Conservation (phyloP, 2,329 filamentous ascomycete species). For the Colletotrichum agaves region DNA sequence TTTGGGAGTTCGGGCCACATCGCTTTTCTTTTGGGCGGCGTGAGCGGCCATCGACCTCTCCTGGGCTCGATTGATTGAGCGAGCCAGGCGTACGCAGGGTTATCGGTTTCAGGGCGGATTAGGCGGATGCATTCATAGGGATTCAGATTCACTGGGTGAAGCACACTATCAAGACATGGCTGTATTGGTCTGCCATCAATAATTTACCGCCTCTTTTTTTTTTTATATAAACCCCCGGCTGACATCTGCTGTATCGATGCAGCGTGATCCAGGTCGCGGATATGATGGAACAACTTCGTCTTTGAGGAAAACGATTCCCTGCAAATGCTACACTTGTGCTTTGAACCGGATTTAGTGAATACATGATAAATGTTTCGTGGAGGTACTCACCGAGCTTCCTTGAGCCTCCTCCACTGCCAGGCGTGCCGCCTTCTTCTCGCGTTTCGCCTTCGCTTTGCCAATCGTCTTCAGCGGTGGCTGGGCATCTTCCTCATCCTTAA, state of each 20-base stretch:
- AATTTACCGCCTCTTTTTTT: constrained; percentile 52
- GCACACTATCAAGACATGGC: neutral
- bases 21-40: neutral
- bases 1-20: neutral
- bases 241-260: constrained; percentile 47
- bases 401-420: constrained; percentile 49
- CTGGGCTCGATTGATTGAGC: no score
- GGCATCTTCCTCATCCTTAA: neutral
- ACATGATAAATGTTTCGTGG: neutral
- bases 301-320: constrained; percentile 66
- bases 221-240: constrained; percentile 41
- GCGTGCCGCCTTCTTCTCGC: constrained; percentile 59
- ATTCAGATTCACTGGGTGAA: neutral
- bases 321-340: constrained; percentile 59
- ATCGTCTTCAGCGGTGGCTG: constrained; percentile 50
- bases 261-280: constrained; percentile 74
- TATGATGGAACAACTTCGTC: constrained; percentile 78
- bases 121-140: no score
- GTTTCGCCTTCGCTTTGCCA: constrained; percentile 63
- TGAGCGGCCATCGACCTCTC: no score
- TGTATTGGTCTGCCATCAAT: neutral
- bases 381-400: constrained; percentile 47
- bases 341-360: neutral
- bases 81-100: no score
- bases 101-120: no score